Conservation (phyloP, 164 flowering plant species). For the Liquidambar formosana region DNA sequence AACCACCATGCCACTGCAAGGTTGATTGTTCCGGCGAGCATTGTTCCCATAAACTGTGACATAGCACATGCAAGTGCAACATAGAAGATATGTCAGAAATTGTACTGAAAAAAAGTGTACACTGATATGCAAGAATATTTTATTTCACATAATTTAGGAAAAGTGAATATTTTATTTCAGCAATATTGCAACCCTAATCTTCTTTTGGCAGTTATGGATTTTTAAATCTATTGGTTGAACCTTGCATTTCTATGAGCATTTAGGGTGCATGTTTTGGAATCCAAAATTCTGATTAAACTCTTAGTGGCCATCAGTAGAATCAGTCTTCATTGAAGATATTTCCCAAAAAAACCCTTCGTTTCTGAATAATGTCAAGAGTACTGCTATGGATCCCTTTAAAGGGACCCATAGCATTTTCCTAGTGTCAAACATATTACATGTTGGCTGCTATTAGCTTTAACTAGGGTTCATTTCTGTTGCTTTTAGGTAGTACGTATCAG, state of each 20-base stretch:
- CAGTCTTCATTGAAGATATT: too few relatives aligned
- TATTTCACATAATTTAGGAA: too few relatives aligned
- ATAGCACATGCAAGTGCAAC: background rate
- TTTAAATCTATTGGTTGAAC: background rate
- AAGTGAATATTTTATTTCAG: too few relatives aligned
- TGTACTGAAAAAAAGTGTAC: background rate
- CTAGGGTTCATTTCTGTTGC: background rate
- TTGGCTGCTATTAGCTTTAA: too few relatives aligned
- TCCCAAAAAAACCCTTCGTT: too few relatives aligned
- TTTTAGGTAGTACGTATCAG: background rate
- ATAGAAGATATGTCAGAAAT: background rate
- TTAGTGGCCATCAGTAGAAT: too few relatives aligned
- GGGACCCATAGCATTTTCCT: too few relatives aligned
- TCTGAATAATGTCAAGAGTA: background rate
- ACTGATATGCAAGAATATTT: too few relatives aligned
- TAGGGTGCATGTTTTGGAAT: background rate
- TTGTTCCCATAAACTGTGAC: slow-evolving; percentile 61
- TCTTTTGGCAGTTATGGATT: too few relatives aligned
- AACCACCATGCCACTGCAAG: slow-evolving; percentile 65
- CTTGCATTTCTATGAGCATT: background rate
- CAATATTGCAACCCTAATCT: too few relatives aligned
- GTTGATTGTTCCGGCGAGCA: slow-evolving; percentile 68
- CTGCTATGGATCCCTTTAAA: too few relatives aligned
- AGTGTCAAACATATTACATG: too few relatives aligned
- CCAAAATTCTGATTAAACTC: background rate